Conservation (phyloP, 148 eudicot genomes). For the Polygonum aviculare region DNA sequence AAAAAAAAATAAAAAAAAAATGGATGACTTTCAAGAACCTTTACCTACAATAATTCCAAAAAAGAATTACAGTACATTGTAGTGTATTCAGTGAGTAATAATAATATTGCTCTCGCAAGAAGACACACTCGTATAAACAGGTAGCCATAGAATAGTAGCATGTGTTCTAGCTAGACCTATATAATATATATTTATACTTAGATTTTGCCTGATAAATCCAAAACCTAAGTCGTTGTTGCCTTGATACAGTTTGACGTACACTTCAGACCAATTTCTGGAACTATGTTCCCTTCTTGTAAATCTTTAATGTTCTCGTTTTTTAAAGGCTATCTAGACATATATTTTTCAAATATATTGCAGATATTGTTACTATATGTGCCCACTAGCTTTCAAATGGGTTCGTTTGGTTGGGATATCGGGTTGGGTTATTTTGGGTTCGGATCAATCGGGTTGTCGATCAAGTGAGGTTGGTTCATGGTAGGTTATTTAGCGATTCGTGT, state of each 20-base stretch:
- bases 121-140: neutral
- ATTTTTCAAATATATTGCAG: neutral
- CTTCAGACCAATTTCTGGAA: neutral
- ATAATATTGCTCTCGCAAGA: neutral
- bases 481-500: too few species aligned
- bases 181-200: neutral
- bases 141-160: neutral
- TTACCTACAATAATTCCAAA: neutral
- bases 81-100: neutral
- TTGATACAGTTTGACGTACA: neutral
- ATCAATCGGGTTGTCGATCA: too few species aligned
- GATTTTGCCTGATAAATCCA: conserved; percentile 29
- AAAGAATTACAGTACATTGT: neutral
- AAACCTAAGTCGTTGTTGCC: conserved; percentile 17
- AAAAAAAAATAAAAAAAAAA: too few species aligned
- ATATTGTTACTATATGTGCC: too few species aligned
- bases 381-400: too few species aligned
- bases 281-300: neutral
- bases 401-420: too few species aligned
- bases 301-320: neutral
- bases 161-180: neutral
- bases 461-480: too few species aligned
- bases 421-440: too few species aligned
- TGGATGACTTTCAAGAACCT: neutral
- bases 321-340: neutral